phyloP scores from a whole-genome alignment of 2,329 filamentous ascomycete species.

The Decorospora gaudefroyi region DNA sequence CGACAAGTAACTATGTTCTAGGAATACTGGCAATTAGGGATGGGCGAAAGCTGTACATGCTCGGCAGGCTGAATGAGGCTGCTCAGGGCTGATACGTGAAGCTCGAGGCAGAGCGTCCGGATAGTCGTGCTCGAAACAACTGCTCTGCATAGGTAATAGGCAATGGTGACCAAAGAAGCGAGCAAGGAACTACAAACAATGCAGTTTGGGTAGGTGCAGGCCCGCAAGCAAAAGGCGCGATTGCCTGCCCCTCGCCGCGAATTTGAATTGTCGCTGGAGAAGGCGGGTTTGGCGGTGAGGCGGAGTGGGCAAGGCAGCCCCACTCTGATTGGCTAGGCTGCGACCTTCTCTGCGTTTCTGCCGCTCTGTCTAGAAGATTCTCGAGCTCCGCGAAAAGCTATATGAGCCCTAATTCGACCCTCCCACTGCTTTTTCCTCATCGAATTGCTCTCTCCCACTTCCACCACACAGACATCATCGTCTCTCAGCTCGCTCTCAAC shows the following conservation, averaged over 20 bases:
- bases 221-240: slow-evolving; percentile 9
- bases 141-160: background rate
- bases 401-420: slow-evolving; percentile 39
- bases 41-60: background rate
- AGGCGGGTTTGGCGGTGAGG: slow-evolving; percentile 34
- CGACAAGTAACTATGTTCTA: background rate
- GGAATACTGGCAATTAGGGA: background rate
- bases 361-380: slow-evolving; percentile 47
- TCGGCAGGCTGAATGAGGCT: slow-evolving; percentile 13
- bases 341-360: slow-evolving; percentile 41
- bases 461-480: slow-evolving; percentile 23
- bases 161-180: background rate
- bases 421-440: slow-evolving; percentile 26
- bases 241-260: slow-evolving; percentile 21
- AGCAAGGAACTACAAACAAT: slow-evolving; percentile 4
- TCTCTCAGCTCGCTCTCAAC: slow-evolving; percentile 31
- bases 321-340: slow-evolving; percentile 32
- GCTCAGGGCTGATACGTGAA: slow-evolving; percentile 3
- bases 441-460: slow-evolving; percentile 29
- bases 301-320: slow-evolving; percentile 10
- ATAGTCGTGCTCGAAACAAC: background rate
- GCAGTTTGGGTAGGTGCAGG: slow-evolving; percentile 3
- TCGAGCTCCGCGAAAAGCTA: slow-evolving; percentile 43
- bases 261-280: slow-evolving; percentile 21
- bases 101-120: background rate